Percentiles rank a stretch among this genome's conserved stretches.
These are phyloP conservation scores for Pythium grandisporangium DNA, from an alignment of 352 stramenopile genomes.

Conservation along the genomic window DNA sequence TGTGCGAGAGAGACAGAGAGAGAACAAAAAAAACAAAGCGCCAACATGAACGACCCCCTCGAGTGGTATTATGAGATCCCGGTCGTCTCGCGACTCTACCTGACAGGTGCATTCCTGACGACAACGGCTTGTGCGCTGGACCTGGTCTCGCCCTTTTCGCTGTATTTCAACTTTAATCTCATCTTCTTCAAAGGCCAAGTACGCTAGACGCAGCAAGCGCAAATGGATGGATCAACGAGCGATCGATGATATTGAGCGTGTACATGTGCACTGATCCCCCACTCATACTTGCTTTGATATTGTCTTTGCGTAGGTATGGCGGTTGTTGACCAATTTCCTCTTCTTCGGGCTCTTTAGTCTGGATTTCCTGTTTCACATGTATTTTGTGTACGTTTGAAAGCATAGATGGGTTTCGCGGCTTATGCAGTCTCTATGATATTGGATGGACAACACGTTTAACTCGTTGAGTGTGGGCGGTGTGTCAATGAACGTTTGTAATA, in stretches of 20 bases:
- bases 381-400: conserved; percentile 95
- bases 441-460: no score
- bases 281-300: no score
- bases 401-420: no score
- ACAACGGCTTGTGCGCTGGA: conserved; percentile 95
- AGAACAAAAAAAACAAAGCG: no score
- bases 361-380: conserved; percentile 99
- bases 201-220: not conserved
- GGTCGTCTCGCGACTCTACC: conserved; percentile 95
- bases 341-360: conserved; percentile 99
- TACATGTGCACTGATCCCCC: no score
- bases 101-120: conserved; percentile 96
- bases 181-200: conserved; percentile 96
- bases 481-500: not conserved
- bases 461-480: no score
- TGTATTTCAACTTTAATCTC: conserved; percentile 2
- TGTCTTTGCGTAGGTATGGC: conserved; percentile 88
- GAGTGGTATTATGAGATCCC: conserved; percentile 99
- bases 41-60: conserved; percentile 78
- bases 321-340: conserved; percentile 97
- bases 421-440: no score
- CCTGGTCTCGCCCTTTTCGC: conserved; percentile 78
- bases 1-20: not conserved
- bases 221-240: conserved; percentile 1
- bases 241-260: no score